Conservation (phyloP, 2,329 filamentous ascomycete species). For the Penicillium brevicompactum region DNA sequence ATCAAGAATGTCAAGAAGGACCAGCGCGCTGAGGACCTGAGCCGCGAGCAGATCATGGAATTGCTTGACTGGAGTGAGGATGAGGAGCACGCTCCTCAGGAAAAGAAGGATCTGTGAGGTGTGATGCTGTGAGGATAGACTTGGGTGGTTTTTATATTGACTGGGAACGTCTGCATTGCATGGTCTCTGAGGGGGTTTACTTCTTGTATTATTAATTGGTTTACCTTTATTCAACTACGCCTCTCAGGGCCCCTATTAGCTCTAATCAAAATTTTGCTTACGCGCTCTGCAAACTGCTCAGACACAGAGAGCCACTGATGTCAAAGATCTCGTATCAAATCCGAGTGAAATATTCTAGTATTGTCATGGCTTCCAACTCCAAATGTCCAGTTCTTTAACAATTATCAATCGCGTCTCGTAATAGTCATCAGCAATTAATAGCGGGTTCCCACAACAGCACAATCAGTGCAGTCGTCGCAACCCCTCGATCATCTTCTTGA, state of each 20-base stretch:
- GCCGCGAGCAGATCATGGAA: slow-evolving; percentile 76
- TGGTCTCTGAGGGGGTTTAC: slow-evolving; percentile 1
- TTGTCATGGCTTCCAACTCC: too few relatives aligned
- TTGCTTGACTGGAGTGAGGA: slow-evolving; percentile 60
- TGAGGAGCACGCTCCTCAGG: slow-evolving; percentile 30
- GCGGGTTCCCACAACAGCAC: neutral
- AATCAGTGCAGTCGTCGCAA: slow-evolving; percentile 53
- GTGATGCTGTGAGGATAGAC: neutral
- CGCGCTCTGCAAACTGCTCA: too few relatives aligned
- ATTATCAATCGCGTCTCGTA: neutral
- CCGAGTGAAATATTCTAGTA: too few relatives aligned
- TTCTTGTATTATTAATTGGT: slow-evolving; percentile 7
- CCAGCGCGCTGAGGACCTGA: slow-evolving; percentile 63
- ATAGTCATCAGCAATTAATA: slow-evolving; percentile 10
- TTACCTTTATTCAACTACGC: slow-evolving; percentile 1
- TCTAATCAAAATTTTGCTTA: neutral
- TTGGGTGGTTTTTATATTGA: neutral
- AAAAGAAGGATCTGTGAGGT: slow-evolving; percentile 21
- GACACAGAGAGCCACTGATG: too few relatives aligned
- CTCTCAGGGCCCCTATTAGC: neutral
- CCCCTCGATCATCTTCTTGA: slow-evolving; percentile 63
- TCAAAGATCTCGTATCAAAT: too few relatives aligned
- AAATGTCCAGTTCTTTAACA: too few relatives aligned
- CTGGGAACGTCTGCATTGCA: slow-evolving; percentile 6
- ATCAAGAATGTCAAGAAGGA: slow-evolving; percentile 68